Evolutionary conservation across 257 asterid species (phyloP).

Genomic region (Solanum virginianum): DNA sequence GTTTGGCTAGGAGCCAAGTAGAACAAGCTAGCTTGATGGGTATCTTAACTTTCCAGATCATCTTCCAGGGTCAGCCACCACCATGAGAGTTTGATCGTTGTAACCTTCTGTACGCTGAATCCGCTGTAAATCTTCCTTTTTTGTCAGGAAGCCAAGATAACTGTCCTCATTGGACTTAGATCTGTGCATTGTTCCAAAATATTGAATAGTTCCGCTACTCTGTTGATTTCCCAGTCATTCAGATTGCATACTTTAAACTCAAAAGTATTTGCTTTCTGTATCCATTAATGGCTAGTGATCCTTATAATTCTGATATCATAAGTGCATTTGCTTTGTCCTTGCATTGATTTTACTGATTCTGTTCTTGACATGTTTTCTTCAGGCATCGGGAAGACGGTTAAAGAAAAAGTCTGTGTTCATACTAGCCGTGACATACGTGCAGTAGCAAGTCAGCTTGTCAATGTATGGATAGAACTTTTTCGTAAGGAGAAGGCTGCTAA

Average conservation of each 20-base stretch:
- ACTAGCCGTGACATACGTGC: slow-evolving; percentile 99
- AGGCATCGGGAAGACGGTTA: slow-evolving; percentile 96
- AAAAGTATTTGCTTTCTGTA: neutral
- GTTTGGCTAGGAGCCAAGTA: no score
- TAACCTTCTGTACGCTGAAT: no score
- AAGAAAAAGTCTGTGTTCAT: slow-evolving; percentile 94
- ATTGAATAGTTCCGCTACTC: no score
- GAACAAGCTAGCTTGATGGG: no score
- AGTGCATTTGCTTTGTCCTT: neutral
- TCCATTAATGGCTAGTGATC: neutral
- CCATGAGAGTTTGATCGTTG: no score
- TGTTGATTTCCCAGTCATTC: neutral
- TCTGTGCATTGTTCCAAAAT: no score
- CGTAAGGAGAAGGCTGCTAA: slow-evolving; percentile 92
- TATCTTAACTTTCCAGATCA: no score
- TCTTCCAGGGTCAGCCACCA: no score
- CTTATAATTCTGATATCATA: neutral
- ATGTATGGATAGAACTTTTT: slow-evolving; percentile 87
- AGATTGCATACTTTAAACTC: neutral
- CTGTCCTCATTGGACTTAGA: no score
- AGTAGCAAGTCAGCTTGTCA: slow-evolving; percentile 96
- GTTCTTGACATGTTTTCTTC: neutral
- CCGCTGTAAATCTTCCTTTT: no score
- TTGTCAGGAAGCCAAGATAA: no score
- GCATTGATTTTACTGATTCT: neutral